A percentile compares a stretch with the other conserved stretches of the same genome.
phyloP scores from a whole-genome alignment of 2,329 filamentous ascomycete genomes.

The Talaromyces sp. region DNA sequence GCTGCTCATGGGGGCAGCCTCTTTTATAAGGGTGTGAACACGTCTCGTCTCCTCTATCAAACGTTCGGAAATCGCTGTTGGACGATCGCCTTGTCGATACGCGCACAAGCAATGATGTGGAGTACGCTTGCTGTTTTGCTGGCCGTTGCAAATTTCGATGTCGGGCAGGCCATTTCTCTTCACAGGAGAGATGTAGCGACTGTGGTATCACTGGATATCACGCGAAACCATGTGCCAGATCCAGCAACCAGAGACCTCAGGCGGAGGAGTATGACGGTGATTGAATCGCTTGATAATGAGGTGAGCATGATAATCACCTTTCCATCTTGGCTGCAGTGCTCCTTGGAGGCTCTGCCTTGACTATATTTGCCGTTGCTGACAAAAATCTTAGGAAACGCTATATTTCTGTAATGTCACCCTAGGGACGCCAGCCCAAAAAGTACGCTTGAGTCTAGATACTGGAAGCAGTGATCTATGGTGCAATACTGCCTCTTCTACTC shows the following conservation, averaged over 20 bases:
- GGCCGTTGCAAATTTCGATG: conserved; percentile 15
- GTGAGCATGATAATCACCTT: conserved; percentile 21
- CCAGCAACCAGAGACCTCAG: conserved; percentile 13
- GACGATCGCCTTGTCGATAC: background rate
- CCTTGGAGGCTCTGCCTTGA: too few species aligned
- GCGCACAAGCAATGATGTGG: conserved; percentile 16
- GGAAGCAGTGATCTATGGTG: conserved; percentile 61
- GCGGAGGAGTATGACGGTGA: conserved; percentile 23
- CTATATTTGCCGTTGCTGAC: background rate
- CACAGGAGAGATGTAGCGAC: conserved; percentile 13
- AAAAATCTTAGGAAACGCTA: conserved; percentile 42
- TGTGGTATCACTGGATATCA: conserved; percentile 13
- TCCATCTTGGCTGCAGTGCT: background rate
- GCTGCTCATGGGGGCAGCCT: background rate
- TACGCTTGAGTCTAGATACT: conserved; percentile 58
- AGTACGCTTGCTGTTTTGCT: conserved; percentile 15
- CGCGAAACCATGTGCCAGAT: conserved; percentile 11
- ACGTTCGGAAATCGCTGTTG: background rate
- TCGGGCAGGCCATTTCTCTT: conserved; percentile 11
- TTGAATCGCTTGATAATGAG: conserved; percentile 52
- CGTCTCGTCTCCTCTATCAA: background rate
- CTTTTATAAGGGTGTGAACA: background rate
- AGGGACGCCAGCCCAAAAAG: conserved; percentile 53
- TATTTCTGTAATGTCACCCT: conserved; percentile 57
- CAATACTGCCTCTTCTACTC: conserved; percentile 48